phyloP scores from a whole-genome alignment of 2,329 filamentous ascomycete species.

The Aspergillus sergii region DNA sequence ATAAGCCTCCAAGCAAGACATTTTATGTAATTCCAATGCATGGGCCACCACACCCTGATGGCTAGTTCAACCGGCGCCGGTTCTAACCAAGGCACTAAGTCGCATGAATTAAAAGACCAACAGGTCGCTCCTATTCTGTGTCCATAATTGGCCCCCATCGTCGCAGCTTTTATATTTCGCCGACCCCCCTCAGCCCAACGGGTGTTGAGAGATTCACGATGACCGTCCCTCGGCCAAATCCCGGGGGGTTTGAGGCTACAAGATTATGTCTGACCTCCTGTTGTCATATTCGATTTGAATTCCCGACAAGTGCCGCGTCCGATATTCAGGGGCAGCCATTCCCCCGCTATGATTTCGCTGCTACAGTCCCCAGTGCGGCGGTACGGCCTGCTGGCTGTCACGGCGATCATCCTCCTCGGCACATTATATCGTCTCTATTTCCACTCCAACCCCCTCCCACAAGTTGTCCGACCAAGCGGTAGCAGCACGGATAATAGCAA shows the following conservation, averaged over 20 bases:
- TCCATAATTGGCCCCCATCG: neutral
- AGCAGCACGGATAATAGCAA: neutral
- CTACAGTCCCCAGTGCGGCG: neutral
- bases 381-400: neutral
- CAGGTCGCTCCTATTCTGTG: neutral
- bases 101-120: neutral
- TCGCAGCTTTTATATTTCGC: neutral
- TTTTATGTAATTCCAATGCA: neutral
- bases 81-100: neutral
- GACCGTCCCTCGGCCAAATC: neutral
- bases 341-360: neutral
- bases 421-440: neutral
- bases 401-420: neutral
- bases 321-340: neutral
- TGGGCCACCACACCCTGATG: neutral
- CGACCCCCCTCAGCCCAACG: neutral
- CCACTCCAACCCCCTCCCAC: neutral
- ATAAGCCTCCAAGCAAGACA: neutral
- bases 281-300: neutral
- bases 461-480: neutral
- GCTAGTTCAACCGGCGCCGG: neutral
- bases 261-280: neutral
- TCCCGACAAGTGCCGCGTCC: neutral
- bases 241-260: neutral
- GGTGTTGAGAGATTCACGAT: neutral